Evolutionary conservation across 2,329 filamentous ascomycete genomes (phyloP), one percentile per base, ranked within the genome.

Genomic region (Aotearoamyces nothofagi): DNA sequence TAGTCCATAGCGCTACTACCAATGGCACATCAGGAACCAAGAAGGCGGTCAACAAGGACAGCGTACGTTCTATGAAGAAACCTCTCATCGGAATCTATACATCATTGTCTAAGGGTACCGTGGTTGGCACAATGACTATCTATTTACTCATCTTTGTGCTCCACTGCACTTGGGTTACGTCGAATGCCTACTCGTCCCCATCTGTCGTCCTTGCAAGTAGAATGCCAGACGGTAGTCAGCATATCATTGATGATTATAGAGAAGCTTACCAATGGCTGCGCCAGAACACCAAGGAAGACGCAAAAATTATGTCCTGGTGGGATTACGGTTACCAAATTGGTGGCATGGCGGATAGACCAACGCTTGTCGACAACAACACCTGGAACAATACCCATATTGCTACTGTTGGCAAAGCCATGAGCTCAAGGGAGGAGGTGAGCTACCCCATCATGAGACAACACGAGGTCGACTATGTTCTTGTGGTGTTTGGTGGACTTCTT

Each of bases 371-470:
- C 63, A 98, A 98, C 66, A 98, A 98, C 61, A 98, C 90, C 2
- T 98, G 90, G 90, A 98, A 98, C 66, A 98, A 98, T 63, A 98
- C 90, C 5, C 90, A 98, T 54, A 98, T 98, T 57, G 90, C 90
- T 30, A 98, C 90, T 9, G 90, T 98, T 33, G 90, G 90, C 49
- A 98, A 98, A 62, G 90, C 90, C 23, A 96, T 98, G 90, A 90
- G 80, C 59, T 94, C 86, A 5, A 68, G 81, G 25, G 90, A 98
- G 56, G 92, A 98, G 55, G 86, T 96, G 56, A 93, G 84, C 60
- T 98, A 98, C 56, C 83, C 84, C 3, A 98, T 98, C 51, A 87
- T 98, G 71, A 79, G 86, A 41, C 83, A 96, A 56, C 90, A 98
- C 49, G 90, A 98, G 57, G 90, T 98, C 3, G 87, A 98, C 57